Conservation (phyloP, 2,329 filamentous ascomycete genomes). For the Aspergillus japonicus region DNA sequence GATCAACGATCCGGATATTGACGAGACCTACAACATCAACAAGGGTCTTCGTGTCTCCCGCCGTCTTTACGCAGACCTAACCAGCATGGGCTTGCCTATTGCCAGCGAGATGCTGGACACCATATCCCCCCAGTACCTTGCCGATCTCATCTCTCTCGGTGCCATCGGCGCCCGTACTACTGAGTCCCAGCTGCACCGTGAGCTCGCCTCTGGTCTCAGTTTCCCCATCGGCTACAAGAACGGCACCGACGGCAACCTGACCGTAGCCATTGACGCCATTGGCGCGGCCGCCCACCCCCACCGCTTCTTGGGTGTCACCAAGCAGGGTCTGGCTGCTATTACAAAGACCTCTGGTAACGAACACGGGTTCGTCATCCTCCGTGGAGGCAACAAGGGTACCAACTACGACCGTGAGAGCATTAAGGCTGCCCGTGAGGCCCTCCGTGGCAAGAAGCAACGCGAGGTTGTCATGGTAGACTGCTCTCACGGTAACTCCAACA, state of each 20-base stretch:
- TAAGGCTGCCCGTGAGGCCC: constrained; percentile 70
- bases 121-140: constrained; percentile 95
- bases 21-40: constrained; percentile 98
- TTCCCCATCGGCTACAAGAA: constrained; percentile 99
- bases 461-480: constrained; percentile 97
- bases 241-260: constrained; percentile 88
- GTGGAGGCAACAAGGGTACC: constrained; percentile 85
- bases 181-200: constrained; percentile 92
- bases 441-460: constrained; percentile 79
- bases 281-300: constrained; percentile 67
- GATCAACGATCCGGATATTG: constrained; percentile 98
- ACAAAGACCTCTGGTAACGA: constrained; percentile 91
- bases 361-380: constrained; percentile 94
- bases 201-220: constrained; percentile 89
- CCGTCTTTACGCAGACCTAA: constrained; percentile 90
- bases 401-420: constrained; percentile 91
- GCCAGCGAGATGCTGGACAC: constrained; percentile 98
- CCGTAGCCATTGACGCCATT: constrained; percentile 93
- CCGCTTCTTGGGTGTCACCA: constrained; percentile 98
- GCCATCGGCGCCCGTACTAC: constrained; percentile 96
- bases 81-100: constrained; percentile 83
- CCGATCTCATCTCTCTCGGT: constrained; percentile 91
- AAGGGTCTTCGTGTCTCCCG: constrained; percentile 92
- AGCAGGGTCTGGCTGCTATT: constrained; percentile 93
- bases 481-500: constrained; percentile 96